Conservation (phyloP, 1,284 basidiomycete species). For the Leccinum pallidistipes region DNA sequence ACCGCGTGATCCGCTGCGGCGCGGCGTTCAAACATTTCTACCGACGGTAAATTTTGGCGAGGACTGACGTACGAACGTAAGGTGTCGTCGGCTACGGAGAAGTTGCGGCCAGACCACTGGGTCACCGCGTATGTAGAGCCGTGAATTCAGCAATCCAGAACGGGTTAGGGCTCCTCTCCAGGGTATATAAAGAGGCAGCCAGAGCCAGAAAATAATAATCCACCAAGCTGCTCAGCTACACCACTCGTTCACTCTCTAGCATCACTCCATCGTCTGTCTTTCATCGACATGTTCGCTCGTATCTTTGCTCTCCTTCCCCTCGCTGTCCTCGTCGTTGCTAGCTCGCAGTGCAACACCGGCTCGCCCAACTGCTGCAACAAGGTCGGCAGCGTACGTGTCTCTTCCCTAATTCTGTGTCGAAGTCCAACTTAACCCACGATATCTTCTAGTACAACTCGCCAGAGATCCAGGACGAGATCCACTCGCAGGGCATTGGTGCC, state of each 20-base stretch:
- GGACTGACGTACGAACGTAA: background rate
- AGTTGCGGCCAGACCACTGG: too few relatives aligned
- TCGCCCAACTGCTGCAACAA: constrained; percentile 10
- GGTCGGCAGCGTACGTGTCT: constrained; percentile 1
- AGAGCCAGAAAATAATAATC: background rate
- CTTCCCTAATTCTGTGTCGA: background rate
- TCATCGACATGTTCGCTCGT: constrained; percentile 19
- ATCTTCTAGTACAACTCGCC: background rate
- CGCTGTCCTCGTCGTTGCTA: constrained; percentile 12
- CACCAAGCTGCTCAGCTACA: background rate
- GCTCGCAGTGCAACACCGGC: constrained; percentile 9
- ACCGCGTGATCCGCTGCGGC: background rate
- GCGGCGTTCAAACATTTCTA: background rate
- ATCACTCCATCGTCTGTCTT: background rate
- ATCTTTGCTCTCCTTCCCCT: constrained; percentile 25
- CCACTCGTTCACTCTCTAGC: background rate
- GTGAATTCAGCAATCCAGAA: background rate
- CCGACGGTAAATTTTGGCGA: background rate
- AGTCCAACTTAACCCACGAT: too few relatives aligned
- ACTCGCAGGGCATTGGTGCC: too few relatives aligned
- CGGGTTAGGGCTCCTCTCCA: background rate
- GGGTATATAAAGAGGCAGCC: background rate
- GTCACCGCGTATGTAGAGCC: background rate
- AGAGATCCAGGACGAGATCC: background rate
- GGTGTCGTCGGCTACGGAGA: too few relatives aligned